phyloP scores from a whole-genome alignment of 2,329 filamentous ascomycete species.

The Alternaria solani region DNA sequence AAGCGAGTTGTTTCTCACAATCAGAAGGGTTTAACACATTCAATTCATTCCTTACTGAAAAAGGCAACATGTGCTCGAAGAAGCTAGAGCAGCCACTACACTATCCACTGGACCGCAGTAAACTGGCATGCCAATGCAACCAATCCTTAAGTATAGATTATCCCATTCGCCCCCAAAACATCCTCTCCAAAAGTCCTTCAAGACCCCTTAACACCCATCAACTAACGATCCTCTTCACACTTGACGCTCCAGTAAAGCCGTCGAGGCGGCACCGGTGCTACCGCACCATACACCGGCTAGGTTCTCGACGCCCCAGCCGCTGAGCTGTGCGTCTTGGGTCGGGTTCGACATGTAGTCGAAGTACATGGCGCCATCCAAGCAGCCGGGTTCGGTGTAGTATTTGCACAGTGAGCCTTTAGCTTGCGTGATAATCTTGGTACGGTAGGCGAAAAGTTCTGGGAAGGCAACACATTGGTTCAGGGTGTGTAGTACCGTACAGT shows the following conservation, averaged over 20 bases:
- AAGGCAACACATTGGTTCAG: not conserved
- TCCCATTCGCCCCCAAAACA: not conserved
- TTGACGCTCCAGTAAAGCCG: not conserved
- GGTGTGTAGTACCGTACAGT: not conserved
- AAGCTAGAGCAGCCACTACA: no score
- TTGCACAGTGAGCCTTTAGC: not conserved
- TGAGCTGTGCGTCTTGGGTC: not conserved
- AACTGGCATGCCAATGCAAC: not conserved
- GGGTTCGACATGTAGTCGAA: not conserved
- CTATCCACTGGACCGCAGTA: no score
- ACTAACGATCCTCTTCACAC: not conserved
- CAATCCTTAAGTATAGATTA: not conserved
- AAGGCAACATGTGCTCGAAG: no score
- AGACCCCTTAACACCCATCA: not conserved
- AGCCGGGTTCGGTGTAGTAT: conserved; percentile 7
- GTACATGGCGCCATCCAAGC: not conserved
- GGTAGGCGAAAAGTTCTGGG: not conserved
- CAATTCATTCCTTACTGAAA: no score
- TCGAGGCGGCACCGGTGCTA: not conserved
- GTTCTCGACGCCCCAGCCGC: not conserved
- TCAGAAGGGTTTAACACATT: accelerated
- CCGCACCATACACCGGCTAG: not conserved
- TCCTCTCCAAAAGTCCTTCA: no score
- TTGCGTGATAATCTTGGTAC: not conserved
- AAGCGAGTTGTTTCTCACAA: no score